A percentile compares a stretch with the other conserved stretches of the same genome.
Evolutionary conservation across 177 flowering plant genomes (phyloP).

Genomic region (Vitis hybrid): DNA sequence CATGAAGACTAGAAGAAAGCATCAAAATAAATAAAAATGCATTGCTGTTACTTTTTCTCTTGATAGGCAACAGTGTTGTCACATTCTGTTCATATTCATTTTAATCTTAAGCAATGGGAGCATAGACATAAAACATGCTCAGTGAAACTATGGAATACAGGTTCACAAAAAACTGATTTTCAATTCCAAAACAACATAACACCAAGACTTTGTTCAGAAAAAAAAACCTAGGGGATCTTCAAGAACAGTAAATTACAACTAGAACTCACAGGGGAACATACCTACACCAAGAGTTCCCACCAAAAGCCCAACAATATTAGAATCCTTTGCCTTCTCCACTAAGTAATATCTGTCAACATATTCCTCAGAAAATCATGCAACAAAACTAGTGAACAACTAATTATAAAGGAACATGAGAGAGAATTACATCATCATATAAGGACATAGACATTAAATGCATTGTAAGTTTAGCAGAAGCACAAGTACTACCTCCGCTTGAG

Average conservation of each 20-base stretch:
- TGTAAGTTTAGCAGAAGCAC: not conserved
- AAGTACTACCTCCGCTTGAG: constrained; percentile 82
- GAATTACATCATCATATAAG: not conserved
- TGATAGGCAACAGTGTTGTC: too few species aligned
- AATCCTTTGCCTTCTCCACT: constrained; percentile 98
- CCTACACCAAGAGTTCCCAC: constrained; percentile 99
- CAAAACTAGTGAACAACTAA: not conserved
- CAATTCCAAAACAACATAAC: not conserved
- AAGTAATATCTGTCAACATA: constrained; percentile 66
- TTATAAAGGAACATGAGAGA: not conserved
- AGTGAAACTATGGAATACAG: too few species aligned
- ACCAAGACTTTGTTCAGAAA: not conserved
- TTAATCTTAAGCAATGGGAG: too few species aligned
- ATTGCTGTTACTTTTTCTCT: too few species aligned
- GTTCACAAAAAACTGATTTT: too few species aligned
- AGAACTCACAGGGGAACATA: constrained; percentile 26
- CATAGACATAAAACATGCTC: too few species aligned
- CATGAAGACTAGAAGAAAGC: too few species aligned
- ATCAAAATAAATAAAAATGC: too few species aligned
- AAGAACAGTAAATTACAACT: not conserved
- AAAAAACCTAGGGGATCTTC: not conserved
- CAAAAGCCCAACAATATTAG: constrained; percentile 88
- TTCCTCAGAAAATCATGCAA: not conserved
- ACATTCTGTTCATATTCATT: too few species aligned
- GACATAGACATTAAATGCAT: not conserved